Percentiles rank a stretch among this genome's conserved stretches.
These are phyloP conservation scores for Cryphonectria nitschkei DNA, from an alignment of 2,329 filamentous ascomycete species.

Conservation along the genomic window DNA sequence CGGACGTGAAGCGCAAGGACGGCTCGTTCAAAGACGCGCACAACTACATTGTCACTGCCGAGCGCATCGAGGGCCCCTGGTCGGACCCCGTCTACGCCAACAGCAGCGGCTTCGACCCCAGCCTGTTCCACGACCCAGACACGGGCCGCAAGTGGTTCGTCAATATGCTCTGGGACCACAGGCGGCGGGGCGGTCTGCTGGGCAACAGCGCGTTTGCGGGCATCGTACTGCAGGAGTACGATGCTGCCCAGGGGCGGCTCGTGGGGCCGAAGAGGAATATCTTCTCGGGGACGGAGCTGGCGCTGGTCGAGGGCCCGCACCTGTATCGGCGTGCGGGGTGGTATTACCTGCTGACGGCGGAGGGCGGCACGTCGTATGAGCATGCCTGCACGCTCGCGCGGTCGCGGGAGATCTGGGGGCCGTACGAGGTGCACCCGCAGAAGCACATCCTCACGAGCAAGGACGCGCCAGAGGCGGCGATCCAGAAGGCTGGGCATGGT, in stretches of 20 bases:
- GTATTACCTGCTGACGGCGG: slow-evolving; percentile 64
- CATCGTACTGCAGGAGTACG: slow-evolving; percentile 62
- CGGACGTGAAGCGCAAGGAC: slow-evolving; percentile 69
- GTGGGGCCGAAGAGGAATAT: slow-evolving; percentile 60
- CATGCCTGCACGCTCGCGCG: slow-evolving; percentile 65
- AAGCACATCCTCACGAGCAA: slow-evolving; percentile 61
- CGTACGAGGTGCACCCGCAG: slow-evolving; percentile 63
- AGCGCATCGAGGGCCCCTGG: slow-evolving; percentile 61
- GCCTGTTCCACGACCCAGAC: slow-evolving; percentile 58
- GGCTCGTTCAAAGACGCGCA: slow-evolving; percentile 67
- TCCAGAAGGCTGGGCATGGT: slow-evolving; percentile 58
- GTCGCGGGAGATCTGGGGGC: slow-evolving; percentile 57
- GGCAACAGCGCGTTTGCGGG: slow-evolving; percentile 51
- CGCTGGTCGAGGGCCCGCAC: slow-evolving; percentile 60
- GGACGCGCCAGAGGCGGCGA: slow-evolving; percentile 50
- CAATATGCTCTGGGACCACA: slow-evolving; percentile 62
- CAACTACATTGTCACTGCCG: slow-evolving; percentile 64
- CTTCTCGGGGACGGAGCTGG: slow-evolving; percentile 58
- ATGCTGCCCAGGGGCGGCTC: slow-evolving; percentile 51
- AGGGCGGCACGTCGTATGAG: slow-evolving; percentile 63
- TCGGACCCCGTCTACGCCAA: slow-evolving; percentile 61
- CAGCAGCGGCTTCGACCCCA: slow-evolving; percentile 66
- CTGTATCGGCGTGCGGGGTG: slow-evolving; percentile 61
- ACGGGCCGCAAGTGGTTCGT: slow-evolving; percentile 60
- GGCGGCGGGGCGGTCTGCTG: slow-evolving; percentile 45